Conservation (phyloP, 352 stramenopile genomes). For the Pythium rishiriense region DNA sequence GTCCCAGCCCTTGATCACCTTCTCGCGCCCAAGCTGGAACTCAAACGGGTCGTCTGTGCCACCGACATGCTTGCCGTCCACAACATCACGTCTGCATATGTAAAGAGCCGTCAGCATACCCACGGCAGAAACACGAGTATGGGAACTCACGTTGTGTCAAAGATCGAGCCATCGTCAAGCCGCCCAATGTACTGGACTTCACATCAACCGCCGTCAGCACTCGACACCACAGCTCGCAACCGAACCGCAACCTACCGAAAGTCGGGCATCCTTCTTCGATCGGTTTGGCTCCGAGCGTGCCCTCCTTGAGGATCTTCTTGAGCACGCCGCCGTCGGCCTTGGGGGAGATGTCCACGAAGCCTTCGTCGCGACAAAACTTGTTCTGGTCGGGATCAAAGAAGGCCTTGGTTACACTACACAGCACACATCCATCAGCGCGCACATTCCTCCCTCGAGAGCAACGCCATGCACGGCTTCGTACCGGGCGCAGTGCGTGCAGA, state of each 20-base stretch:
- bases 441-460: neutral
- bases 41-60: conserved; percentile 85
- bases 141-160: conserved; percentile 69
- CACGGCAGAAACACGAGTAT: neutral
- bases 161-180: conserved; percentile 83
- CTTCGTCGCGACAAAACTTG: conserved; percentile 65
- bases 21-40: conserved; percentile 81
- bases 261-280: conserved; percentile 85
- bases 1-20: conserved; percentile 87
- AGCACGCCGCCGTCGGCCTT: conserved; percentile 70
- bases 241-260: conserved; percentile 40
- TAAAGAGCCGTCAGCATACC: neutral
- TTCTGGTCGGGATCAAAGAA: conserved; percentile 81
- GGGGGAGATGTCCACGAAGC: conserved; percentile 83
- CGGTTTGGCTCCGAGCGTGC: conserved; percentile 35
- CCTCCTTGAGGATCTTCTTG: conserved; percentile 81
- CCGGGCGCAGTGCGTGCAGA: conserved; percentile 78
- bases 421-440: neutral
- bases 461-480: conserved; percentile 19
- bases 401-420: conserved; percentile 44
- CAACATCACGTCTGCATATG: conserved; percentile 56
- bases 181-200: conserved; percentile 84
- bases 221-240: neutral
- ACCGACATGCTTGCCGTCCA: conserved; percentile 80
- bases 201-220: neutral